Evolutionary conservation across 139 green algal species (phyloP).

Genomic region (Chlamydomonas incerta): DNA sequence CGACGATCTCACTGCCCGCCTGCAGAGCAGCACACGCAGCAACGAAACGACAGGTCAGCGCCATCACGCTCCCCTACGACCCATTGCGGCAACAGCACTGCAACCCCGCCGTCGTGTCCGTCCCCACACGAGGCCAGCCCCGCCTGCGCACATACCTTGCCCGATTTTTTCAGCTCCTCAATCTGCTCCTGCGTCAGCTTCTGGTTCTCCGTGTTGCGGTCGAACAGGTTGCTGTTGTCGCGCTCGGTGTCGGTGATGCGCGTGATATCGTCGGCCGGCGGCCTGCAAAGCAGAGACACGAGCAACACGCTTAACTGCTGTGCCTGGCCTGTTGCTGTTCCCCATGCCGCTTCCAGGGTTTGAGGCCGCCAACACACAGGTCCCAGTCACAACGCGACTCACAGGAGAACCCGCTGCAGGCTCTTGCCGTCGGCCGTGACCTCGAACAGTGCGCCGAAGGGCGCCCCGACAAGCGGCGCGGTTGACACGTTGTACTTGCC

Average conservation of each 20-base stretch:
- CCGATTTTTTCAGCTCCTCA: conserved; percentile 57
- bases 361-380: no score
- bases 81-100: no score
- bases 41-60: no score
- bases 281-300: no score
- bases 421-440: conserved; percentile 51
- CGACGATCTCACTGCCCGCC: conserved; percentile 79
- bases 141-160: conserved; percentile 68
- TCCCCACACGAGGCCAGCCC: no score
- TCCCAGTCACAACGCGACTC: no score
- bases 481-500: conserved; percentile 48
- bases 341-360: no score
- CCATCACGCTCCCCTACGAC: no score
- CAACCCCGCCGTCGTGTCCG: no score
- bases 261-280: conserved; percentile 18
- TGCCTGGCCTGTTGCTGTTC: no score
- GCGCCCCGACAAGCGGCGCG: conserved; percentile 66
- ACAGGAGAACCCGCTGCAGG: conserved; percentile 44
- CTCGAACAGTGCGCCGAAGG: conserved; percentile 72
- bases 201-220: conserved; percentile 67
- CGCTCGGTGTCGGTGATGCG: conserved; percentile 40
- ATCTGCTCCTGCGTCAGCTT: conserved; percentile 69
- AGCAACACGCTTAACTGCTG: no score
- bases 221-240: conserved; percentile 67
- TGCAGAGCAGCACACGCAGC: conserved; percentile 14